phyloP scores from a whole-genome alignment of 2,329 filamentous ascomycete genomes.

The Pseudogymnoascus sp. region DNA sequence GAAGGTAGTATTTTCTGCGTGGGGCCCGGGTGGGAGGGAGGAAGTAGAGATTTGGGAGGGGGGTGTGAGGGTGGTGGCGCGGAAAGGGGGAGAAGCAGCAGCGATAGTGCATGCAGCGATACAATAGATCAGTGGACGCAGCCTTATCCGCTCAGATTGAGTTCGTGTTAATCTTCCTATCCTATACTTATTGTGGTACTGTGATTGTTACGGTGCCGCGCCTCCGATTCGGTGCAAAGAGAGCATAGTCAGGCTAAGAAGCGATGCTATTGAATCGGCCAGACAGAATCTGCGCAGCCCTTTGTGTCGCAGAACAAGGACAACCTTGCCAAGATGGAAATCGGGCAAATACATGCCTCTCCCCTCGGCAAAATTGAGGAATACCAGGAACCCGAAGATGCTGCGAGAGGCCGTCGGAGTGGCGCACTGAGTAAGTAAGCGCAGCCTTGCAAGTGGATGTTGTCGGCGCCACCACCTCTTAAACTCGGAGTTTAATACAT shows the following conservation, averaged over 20 bases:
- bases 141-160: neutral
- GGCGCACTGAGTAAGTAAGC: no score
- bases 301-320: neutral
- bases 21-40: slow-evolving; percentile 48
- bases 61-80: slow-evolving; percentile 40
- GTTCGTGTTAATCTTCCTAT: neutral
- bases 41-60: slow-evolving; percentile 70
- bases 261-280: neutral
- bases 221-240: neutral
- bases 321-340: neutral
- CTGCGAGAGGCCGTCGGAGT: no score
- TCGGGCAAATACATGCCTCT: neutral
- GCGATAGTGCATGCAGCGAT: neutral
- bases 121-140: neutral
- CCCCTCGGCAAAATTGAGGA: no score
- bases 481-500: no score
- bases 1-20: slow-evolving; percentile 84
- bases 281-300: neutral
- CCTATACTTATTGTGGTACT: neutral
- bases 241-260: neutral
- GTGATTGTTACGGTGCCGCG: neutral
- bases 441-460: no score
- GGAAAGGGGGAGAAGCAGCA: slow-evolving; percentile 10
- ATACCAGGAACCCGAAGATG: no score
- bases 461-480: no score